Evolutionary conservation across 169 alveolate species (phyloP), one percentile per base, ranked within the genome.

Genomic region (Theileria annulata): DNA sequence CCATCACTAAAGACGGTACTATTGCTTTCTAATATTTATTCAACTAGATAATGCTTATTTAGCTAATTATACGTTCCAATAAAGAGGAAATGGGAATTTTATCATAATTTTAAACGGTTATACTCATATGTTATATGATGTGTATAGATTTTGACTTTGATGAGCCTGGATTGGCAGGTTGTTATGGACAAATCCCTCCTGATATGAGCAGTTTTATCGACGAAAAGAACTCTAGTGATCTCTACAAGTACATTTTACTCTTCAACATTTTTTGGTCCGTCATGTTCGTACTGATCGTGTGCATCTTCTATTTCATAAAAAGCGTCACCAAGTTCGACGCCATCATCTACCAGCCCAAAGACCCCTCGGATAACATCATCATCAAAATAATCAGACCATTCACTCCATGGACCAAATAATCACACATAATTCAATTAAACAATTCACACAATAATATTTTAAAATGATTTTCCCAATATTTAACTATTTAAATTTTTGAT

Each of bases 301-400:
- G 67, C n/a, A 56, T 76, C 48, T 82, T 82, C 78, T 75, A 68
- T 48, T 66, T 82, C 58, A 74, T 82, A 0, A 77, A 69, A 28
- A 66, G 28, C 23, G 67, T 82, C 35, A 82, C 89, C 4, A 79
- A 33, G 35, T 82, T 76, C 75, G 89, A 82, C 77, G 89, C 89
- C 67, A 77, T 82, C 78, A 71, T 82, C 31, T 82, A 82, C 35
- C 89, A 82, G 25, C 86, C 89, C 37, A n/a, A 58, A 33, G 77
- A 82, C 71, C 60, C 85, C 21, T 71, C 71, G 25, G 89, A 82
- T 33, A 75, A 75, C 72, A 19, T 67, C 51, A 30, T 37, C 54
- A 67, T 82, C 27, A 82, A 82, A 68, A 12, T 82, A 19, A 69
- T 82, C 48, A 70, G 89, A 13, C 89, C 89, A 2, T 25, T 82